Evolutionary conservation across 768 basidiomycete species (phyloP), one percentile per base, ranked within the genome.

Genomic region (Chalciporus pseudorubinellus): DNA sequence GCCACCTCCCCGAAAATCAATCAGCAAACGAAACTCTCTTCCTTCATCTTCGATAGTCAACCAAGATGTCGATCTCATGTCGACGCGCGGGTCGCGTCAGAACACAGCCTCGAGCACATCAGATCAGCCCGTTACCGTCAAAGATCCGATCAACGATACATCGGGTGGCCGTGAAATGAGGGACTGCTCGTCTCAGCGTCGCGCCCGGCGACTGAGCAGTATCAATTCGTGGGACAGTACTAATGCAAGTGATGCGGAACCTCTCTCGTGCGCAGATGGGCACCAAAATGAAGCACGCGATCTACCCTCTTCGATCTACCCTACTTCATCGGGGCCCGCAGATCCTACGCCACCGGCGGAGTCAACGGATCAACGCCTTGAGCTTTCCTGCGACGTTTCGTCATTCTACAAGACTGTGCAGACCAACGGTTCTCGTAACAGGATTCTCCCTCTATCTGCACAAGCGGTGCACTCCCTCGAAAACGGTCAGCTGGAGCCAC

Each of bases 351-450:
- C 29, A 24, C 33, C 8, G 16, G 6, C 24, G 7, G 22, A 18
- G 34, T 21, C 16, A 45, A 51, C 26, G 43, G 1, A 31, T 22
- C 48, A 47, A 14, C 0, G 2, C 7, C 10, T 42, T 20, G 31
- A 38, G 6, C 2, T 11, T 19, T 50, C 12, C 26, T 63, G 52
- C 20, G 46, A 52, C 12, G 46, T 48, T 12, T 52, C 58, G 16
- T 59, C 55, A 13, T 66, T 68, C 43, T 66, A 68, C 24, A 31
- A 43, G 33, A 34, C 48, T n/a, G 12, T 38, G 10, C 29, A 24
- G 20, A 29, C 19, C 20, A 48, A 28, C 7, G 49, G 26, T 33
- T 36, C 51, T 1, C 47, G n/a, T 22, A 47, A 21, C 26, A 45
- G 13, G 48, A 44, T 55, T 18, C 39, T 67, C 19, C 60, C 65